These are phyloP conservation scores for Priceomyces carsonii DNA, from an alignment of 805 yeast genomes.

Conservation along the genomic window DNA sequence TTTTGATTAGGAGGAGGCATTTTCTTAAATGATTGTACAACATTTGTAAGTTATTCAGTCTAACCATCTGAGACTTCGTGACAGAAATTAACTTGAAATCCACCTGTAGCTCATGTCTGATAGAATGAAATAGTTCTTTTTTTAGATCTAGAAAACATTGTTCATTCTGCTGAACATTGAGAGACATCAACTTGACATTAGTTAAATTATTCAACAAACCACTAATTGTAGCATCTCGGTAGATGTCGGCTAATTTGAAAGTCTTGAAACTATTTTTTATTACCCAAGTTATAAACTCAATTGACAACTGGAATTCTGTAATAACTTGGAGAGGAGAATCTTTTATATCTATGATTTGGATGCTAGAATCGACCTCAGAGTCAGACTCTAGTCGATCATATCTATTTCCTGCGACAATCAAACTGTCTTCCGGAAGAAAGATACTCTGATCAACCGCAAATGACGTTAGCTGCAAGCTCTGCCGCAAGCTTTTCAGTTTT, in stretches of 20 bases:
- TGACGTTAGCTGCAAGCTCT: neutral
- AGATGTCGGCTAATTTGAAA: conserved; percentile 21
- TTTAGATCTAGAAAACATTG: conserved; percentile 7
- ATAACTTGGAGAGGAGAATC: conserved; percentile 16
- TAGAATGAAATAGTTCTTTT: conserved; percentile 23
- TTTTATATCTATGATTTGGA: conserved; percentile 13
- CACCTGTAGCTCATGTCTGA: conserved; percentile 26
- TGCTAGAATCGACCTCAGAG: conserved; percentile 7
- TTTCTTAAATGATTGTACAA: conserved; percentile 13
- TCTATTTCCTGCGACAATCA: conserved; percentile 2
- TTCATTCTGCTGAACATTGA: conserved; percentile 3
- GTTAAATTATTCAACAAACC: conserved; percentile 17
- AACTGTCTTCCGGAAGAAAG: neutral
- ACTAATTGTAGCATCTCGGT: conserved; percentile 16
- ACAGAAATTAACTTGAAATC: conserved; percentile 22
- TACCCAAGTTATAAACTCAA: conserved; percentile 25
- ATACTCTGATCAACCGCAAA: neutral
- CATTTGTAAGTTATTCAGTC: conserved; percentile 12
- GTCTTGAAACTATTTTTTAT: conserved; percentile 14
- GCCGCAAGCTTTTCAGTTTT: neutral
- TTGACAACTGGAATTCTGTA: conserved; percentile 22
- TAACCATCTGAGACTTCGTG: conserved; percentile 23
- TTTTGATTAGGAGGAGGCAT: conserved; percentile 7
- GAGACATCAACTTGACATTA: conserved; percentile 6
- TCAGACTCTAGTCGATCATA: conserved; percentile 6